Conservation (phyloP, 495 filamentous ascomycete species). For the Daldinia caldariorum region DNA sequence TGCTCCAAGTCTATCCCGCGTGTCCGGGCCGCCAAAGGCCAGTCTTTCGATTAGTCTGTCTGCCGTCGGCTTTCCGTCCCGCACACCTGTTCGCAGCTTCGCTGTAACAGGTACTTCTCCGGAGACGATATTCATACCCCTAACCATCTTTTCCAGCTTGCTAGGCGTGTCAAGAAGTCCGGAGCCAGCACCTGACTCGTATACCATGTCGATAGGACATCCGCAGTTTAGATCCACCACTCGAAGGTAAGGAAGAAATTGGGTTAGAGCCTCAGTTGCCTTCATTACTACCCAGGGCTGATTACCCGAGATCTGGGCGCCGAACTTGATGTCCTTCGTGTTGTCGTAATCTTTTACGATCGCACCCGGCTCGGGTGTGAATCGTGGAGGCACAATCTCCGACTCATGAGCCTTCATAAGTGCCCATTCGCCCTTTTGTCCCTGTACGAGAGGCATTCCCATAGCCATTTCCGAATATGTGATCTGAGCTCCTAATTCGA, state of each 20-base stretch:
- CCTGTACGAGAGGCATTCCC: constrained; percentile 89
- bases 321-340: constrained; percentile 83
- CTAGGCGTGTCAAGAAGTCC: constrained; percentile 84
- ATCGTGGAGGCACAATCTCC: constrained; percentile 74
- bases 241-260: constrained; percentile 79
- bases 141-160: constrained; percentile 89
- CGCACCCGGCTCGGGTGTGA: constrained; percentile 53
- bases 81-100: constrained; percentile 94
- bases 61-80: constrained; percentile 80
- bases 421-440: constrained; percentile 91
- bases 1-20: constrained; percentile 68
- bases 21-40: constrained; percentile 76
- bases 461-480: constrained; percentile 99
- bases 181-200: constrained; percentile 86
- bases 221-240: constrained; percentile 96
- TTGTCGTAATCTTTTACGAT: constrained; percentile 80
- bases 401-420: constrained; percentile 88
- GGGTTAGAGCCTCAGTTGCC: constrained; percentile 80
- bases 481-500: constrained; percentile 85
- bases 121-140: constrained; percentile 94
- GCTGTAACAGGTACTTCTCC: constrained; percentile 87
- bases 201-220: constrained; percentile 94
- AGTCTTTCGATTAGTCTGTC: constrained; percentile 84
- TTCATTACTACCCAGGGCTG: constrained; percentile 89
- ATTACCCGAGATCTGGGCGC: constrained; percentile 89